Evolutionary conservation across 257 asterid species (phyloP), one percentile per base, ranked within the genome.

Genomic region (Capsicum chinense): DNA sequence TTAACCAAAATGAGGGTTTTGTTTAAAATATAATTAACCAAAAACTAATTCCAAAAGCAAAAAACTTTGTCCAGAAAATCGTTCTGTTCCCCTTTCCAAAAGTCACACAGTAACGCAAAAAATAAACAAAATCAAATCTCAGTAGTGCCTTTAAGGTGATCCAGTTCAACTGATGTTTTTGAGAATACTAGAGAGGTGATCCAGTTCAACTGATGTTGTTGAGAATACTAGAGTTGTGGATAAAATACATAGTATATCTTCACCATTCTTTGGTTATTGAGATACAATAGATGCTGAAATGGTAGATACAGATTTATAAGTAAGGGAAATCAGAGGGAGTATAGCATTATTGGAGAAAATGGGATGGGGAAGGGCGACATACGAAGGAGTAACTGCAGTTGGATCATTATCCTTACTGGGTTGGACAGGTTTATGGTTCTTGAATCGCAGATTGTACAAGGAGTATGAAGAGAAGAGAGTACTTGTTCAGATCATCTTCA

Each of bases 401-500:
- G 97, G 95, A 12, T 97, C 99, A 66, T 88, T 97, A 84, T 82
- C 90, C 54, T 87, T 95, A 85, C 86, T 95, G 62, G 99, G 98
- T 16, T 97, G 98, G 98, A 92, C 92, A 47, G 99, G 98, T 12
- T 69, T 97, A 69, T 97, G 99, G 99, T 97, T 97, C 86, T 78
- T 97, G 92, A 97, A 97, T 86, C 89, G 94, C 56, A 90, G 97
- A 88, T 93, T 97, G 37, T 97, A 97, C 92, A 97, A 97, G 87
- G 99, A 97, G 89, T 97, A 95, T 83, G 98, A 97, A 85, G 99
- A 97, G 94, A 97, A 97, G 88, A 90, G 97, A 87, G 97, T 90
- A 5, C 85, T 95, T 84, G 99, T 97, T 37, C 99, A 97, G 93
- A 95, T 95, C 92, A 97, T 97, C 73, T 97, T 95, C 93, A 95